These are phyloP conservation scores for Boletus tylopilopsis DNA, from an alignment of 768 basidiomycete species.

Conservation along the genomic window DNA sequence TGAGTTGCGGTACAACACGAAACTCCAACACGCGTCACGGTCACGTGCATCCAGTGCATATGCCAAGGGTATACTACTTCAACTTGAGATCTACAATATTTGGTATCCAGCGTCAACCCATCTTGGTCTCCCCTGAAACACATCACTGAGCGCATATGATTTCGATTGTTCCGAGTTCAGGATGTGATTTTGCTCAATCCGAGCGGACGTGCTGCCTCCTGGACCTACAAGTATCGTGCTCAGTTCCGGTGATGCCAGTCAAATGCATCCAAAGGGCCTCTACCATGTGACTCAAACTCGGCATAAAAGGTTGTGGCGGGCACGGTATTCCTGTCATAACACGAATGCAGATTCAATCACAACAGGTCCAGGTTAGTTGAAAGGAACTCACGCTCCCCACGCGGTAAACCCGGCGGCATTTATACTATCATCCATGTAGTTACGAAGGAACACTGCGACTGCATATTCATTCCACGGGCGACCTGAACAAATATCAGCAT, in stretches of 20 bases:
- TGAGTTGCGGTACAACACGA: not conserved
- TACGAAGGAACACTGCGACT: slow-evolving; percentile 49
- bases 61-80: too few species aligned
- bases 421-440: slow-evolving; percentile 57
- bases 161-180: slow-evolving; percentile 26
- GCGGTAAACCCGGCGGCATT: slow-evolving; percentile 48
- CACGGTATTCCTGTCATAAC: slow-evolving; percentile 43
- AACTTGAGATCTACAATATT: not conserved
- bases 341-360: not conserved
- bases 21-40: slow-evolving; percentile 22
- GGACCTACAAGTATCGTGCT: slow-evolving; percentile 41
- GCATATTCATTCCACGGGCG: slow-evolving; percentile 65
- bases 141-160: slow-evolving; percentile 42
- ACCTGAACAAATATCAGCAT: slow-evolving; percentile 8
- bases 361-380: not conserved
- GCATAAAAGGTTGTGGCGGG: slow-evolving; percentile 56
- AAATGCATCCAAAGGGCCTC: not conserved
- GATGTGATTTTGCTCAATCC: slow-evolving; percentile 46
- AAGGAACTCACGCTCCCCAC: slow-evolving; percentile 29
- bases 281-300: slow-evolving; percentile 53
- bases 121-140: slow-evolving; percentile 46
- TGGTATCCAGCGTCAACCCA: slow-evolving; percentile 57
- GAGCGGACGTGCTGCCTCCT: slow-evolving; percentile 44
- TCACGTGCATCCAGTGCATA: slow-evolving; percentile 25
- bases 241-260: not conserved